Evolutionary conservation across 345 rosid genomes (phyloP).

Genomic region (Aegle marmelos): DNA sequence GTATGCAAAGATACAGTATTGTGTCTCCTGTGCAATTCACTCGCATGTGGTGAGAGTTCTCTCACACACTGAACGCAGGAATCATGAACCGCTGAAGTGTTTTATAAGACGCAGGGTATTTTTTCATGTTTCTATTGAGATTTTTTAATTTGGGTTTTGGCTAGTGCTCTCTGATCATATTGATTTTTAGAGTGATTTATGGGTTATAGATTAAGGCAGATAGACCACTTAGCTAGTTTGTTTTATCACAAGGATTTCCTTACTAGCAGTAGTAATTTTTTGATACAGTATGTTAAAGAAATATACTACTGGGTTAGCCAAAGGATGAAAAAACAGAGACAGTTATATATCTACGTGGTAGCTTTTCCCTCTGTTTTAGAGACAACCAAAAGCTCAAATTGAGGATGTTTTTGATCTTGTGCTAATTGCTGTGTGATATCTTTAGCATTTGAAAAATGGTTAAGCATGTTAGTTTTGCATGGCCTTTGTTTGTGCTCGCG

Average conservation of each 20-base stretch:
- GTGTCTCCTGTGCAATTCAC: slow-evolving; percentile 94
- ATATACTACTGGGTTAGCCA: neutral
- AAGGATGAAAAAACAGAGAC: neutral
- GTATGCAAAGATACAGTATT: slow-evolving; percentile 86
- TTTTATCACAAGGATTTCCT: neutral
- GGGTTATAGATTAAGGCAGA: neutral
- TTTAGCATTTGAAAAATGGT: neutral
- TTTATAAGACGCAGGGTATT: slow-evolving; percentile 75
- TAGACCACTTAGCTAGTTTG: neutral
- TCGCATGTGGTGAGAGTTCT: slow-evolving; percentile 95
- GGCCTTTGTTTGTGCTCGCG: neutral
- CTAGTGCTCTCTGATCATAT: no score
- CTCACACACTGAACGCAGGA: slow-evolving; percentile 68
- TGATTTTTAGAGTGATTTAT: neutral
- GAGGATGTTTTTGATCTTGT: neutral
- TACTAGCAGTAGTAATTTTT: no score
- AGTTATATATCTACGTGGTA: neutral
- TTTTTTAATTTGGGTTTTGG: neutral
- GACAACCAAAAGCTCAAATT: neutral
- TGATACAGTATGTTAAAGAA: no score
- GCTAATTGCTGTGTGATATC: neutral
- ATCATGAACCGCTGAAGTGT: slow-evolving; percentile 81
- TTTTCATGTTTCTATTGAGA: neutral
- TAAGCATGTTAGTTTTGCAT: neutral
- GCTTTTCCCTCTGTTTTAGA: neutral